Percentiles rank a stretch among this genome's conserved stretches.
Evolutionary conservation across 2,329 filamentous ascomycete genomes (phyloP).

Genomic region (Juglanconis sp.): DNA sequence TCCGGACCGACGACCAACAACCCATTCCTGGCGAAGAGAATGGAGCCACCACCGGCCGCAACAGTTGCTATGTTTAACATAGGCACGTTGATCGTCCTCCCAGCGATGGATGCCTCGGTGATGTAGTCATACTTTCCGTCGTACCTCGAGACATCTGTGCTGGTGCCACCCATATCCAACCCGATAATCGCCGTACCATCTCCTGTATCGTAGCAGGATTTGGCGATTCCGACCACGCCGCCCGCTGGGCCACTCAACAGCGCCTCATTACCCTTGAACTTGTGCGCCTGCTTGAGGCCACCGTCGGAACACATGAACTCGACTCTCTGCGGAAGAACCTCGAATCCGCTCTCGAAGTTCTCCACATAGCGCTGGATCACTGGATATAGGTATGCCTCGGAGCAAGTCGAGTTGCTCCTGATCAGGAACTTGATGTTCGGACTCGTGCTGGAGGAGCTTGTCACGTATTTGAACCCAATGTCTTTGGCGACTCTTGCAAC

Average conservation of each 20-base stretch:
- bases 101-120: slow-evolving; percentile 68
- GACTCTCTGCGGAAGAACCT: slow-evolving; percentile 52
- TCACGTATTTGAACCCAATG: slow-evolving; percentile 65
- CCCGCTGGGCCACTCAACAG: slow-evolving; percentile 68
- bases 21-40: slow-evolving; percentile 65
- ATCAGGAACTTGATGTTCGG: slow-evolving; percentile 71
- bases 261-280: slow-evolving; percentile 62
- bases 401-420: slow-evolving; percentile 64
- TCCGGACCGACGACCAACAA: slow-evolving; percentile 70
- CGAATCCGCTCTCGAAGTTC: slow-evolving; percentile 62
- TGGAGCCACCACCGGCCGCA: slow-evolving; percentile 46
- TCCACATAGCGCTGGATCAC: slow-evolving; percentile 67
- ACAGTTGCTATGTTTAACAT: slow-evolving; percentile 76
- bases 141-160: slow-evolving; percentile 69
- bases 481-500: slow-evolving; percentile 54
- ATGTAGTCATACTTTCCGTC: slow-evolving; percentile 69
- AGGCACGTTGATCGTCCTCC: slow-evolving; percentile 67
- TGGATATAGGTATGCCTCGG: slow-evolving; percentile 70
- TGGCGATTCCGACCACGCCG: slow-evolving; percentile 68
- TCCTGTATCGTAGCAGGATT: slow-evolving; percentile 64
- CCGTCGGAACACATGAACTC: slow-evolving; percentile 66
- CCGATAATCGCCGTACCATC: slow-evolving; percentile 60
- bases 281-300: slow-evolving; percentile 46
- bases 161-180: slow-evolving; percentile 57
- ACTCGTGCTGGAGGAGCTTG: slow-evolving; percentile 63